A percentile compares a stretch with the other conserved stretches of the same genome.
phyloP scores from a whole-genome alignment of 768 basidiomycete genomes.

The Boletus eberwhitei region DNA sequence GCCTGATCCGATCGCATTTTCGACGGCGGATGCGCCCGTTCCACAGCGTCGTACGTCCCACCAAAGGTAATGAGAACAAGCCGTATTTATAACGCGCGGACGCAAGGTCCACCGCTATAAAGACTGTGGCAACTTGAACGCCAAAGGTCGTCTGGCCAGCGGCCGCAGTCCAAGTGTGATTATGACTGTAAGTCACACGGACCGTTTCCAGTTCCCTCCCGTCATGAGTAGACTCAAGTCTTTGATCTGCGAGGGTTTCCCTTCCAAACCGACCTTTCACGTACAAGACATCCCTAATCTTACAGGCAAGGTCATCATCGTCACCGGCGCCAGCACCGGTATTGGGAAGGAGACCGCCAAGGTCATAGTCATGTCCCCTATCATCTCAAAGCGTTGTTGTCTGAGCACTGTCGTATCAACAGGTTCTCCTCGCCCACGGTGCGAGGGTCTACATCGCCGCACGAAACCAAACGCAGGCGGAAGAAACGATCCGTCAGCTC shows the following conservation, averaged over 20 bases:
- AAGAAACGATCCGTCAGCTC: slow-evolving; percentile 31
- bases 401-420: background rate
- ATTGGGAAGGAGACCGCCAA: slow-evolving; percentile 29
- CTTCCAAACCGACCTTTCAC: slow-evolving; percentile 26
- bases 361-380: background rate
- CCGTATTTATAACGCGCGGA: background rate
- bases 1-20: no score
- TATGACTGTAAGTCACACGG: background rate
- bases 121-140: background rate
- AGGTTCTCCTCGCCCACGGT: slow-evolving; percentile 29
- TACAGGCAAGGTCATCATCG: slow-evolving; percentile 31
- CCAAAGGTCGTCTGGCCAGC: background rate
- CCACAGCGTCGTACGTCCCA: no score
- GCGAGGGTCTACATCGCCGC: slow-evolving; percentile 38
- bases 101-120: background rate
- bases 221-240: slow-evolving; percentile 7
- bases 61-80: background rate
- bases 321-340: slow-evolving; percentile 34
- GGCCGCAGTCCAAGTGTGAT: background rate
- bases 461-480: slow-evolving; percentile 22
- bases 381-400: background rate
- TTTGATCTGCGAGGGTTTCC: slow-evolving; percentile 12
- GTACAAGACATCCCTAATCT: slow-evolving; percentile 34
- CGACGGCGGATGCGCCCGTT: no score
- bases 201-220: background rate